phyloP scores from a whole-genome alignment of 257 asterid species.

The Primulina huaijiensis region DNA sequence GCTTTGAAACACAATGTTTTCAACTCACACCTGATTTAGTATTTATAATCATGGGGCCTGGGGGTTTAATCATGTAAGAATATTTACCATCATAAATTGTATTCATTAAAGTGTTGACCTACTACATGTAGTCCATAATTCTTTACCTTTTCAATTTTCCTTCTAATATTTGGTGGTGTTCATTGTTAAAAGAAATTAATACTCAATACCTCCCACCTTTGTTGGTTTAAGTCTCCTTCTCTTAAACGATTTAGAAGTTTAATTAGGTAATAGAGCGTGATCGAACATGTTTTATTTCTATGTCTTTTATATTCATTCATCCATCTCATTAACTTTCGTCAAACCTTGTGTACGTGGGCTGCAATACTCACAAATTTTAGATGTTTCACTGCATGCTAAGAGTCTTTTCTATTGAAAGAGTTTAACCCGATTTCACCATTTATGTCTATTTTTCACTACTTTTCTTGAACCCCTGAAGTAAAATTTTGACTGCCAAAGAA shows the following conservation, averaged over 20 bases:
- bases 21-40: slow-evolving; percentile 22
- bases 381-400: not conserved
- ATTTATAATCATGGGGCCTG: slow-evolving; percentile 34
- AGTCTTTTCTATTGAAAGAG: not conserved
- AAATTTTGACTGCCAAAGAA: not conserved
- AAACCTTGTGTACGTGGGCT: not conserved
- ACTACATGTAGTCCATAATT: slow-evolving; percentile 32
- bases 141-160: slow-evolving; percentile 16
- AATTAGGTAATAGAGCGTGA: not conserved
- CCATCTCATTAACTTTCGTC: not conserved
- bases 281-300: not conserved
- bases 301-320: not conserved
- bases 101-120: slow-evolving; percentile 25
- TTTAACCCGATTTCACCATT: not conserved
- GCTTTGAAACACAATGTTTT: slow-evolving; percentile 27
- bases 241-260: not conserved
- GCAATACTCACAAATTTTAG: not conserved
- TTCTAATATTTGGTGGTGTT: slow-evolving; percentile 21
- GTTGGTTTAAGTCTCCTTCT: too few species aligned
- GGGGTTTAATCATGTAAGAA: slow-evolving; percentile 14
- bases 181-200: not conserved
- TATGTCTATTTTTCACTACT: not conserved
- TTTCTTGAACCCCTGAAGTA: not conserved
- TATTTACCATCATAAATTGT: slow-evolving; percentile 28
- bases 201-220: not conserved